Conservation (phyloP, 2,329 filamentous ascomycete species). For the Trichoderma sp. region DNA sequence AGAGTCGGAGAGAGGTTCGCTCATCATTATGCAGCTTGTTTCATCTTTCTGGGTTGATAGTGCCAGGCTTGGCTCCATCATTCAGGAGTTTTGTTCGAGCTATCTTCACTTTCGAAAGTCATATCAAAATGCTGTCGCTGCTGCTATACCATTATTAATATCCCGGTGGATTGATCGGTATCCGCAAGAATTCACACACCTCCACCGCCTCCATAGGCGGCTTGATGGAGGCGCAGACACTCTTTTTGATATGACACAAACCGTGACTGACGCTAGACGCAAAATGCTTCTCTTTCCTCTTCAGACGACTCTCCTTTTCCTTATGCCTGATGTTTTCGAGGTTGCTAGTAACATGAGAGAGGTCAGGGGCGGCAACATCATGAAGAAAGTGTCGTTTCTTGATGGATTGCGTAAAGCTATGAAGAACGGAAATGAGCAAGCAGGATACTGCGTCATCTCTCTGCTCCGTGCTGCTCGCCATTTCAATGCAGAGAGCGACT, state of each 20-base stretch:
- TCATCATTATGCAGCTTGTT: slow-evolving; percentile 62
- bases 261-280: slow-evolving; percentile 60
- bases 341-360: slow-evolving; percentile 70
- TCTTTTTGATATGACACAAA: slow-evolving; percentile 70
- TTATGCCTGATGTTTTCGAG: slow-evolving; percentile 71
- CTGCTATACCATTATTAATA: slow-evolving; percentile 65
- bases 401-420: slow-evolving; percentile 66
- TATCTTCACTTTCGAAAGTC: slow-evolving; percentile 68
- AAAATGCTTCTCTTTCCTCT: slow-evolving; percentile 63
- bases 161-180: slow-evolving; percentile 68
- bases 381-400: slow-evolving; percentile 68
- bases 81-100: slow-evolving; percentile 68
- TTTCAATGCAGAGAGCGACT: slow-evolving; percentile 66
- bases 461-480: slow-evolving; percentile 66
- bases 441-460: slow-evolving; percentile 67
- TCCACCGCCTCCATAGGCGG: slow-evolving; percentile 63
- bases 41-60: slow-evolving; percentile 68
- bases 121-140: slow-evolving; percentile 66
- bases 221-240: slow-evolving; percentile 69
- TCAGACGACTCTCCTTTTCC: slow-evolving; percentile 64
- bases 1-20: slow-evolving; percentile 57
- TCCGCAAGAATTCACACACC: slow-evolving; percentile 65
- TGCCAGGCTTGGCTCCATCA: slow-evolving; percentile 62
- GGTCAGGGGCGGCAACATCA: slow-evolving; percentile 63
- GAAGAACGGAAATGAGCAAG: slow-evolving; percentile 67